Evolutionary conservation across 1,139 yeast species (phyloP).

Genomic region (Yamadazyma buinensis): DNA sequence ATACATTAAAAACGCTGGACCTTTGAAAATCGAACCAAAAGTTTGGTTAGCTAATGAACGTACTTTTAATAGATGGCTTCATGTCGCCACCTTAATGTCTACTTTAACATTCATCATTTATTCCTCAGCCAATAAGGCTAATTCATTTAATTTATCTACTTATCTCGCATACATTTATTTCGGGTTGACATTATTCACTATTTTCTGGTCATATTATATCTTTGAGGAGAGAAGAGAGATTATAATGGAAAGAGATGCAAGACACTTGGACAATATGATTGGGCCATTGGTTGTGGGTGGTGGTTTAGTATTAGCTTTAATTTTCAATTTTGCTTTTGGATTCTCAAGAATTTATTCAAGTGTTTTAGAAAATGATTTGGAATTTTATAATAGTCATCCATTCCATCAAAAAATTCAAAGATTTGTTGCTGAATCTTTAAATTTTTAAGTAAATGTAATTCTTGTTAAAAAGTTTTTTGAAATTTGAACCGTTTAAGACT

Average conservation of each 20-base stretch:
- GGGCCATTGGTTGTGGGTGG: slow-evolving; percentile 82
- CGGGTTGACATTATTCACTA: slow-evolving; percentile 73
- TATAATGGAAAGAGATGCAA: slow-evolving; percentile 78
- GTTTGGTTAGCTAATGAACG: slow-evolving; percentile 99
- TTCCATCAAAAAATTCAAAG: slow-evolving; percentile 35
- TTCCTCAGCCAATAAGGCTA: slow-evolving; percentile 66
- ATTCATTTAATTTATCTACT: slow-evolving; percentile 54
- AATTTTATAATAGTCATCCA: slow-evolving; percentile 31
- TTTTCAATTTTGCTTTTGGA: slow-evolving; percentile 70
- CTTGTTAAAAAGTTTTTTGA: no score
- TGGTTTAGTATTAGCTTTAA: slow-evolving; percentile 64
- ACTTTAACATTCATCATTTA: slow-evolving; percentile 83
- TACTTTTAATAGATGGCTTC: slow-evolving; percentile 94
- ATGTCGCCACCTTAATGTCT: slow-evolving; percentile 84
- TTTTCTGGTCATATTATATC: slow-evolving; percentile 84
- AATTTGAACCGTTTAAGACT: no score
- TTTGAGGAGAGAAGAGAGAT: slow-evolving; percentile 68
- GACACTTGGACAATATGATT: slow-evolving; percentile 80
- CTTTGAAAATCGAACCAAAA: slow-evolving; percentile 91
- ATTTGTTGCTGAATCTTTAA: slow-evolving; percentile 16
- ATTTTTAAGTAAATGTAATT: no score
- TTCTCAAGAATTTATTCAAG: slow-evolving; percentile 35
- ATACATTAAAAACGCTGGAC: slow-evolving; percentile 84
- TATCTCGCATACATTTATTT: slow-evolving; percentile 77
- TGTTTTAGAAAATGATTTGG: slow-evolving; percentile 15